Conservation (phyloP, 352 stramenopile species). For the Phytophthora brassicae region DNA sequence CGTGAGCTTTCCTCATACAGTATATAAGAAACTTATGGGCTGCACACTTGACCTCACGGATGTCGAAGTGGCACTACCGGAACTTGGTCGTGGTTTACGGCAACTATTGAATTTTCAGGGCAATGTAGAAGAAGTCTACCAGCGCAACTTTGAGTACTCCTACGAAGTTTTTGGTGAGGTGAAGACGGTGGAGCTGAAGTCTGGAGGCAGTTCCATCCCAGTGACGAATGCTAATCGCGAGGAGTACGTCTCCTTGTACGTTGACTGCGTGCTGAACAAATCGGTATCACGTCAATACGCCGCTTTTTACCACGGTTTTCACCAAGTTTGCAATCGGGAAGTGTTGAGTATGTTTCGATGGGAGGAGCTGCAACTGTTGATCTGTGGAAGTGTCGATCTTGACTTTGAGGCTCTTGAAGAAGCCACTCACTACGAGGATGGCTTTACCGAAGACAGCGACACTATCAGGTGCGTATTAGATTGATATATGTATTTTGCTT, state of each 20-base stretch:
- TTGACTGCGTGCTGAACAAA: conserved; percentile 70
- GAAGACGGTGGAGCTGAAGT: conserved; percentile 79
- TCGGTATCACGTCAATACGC: conserved; percentile 65
- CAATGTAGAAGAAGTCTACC: conserved; percentile 69
- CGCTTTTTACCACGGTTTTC: conserved; percentile 76
- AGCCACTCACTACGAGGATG: conserved; percentile 76
- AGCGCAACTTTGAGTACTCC: conserved; percentile 78
- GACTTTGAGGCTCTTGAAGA: conserved; percentile 81
- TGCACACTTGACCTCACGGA: conserved; percentile 54
- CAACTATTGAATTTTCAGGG: conserved; percentile 71
- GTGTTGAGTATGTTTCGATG: conserved; percentile 79
- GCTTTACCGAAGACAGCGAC: conserved; percentile 63
- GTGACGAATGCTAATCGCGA: conserved; percentile 68
- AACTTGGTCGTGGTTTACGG: conserved; percentile 61
- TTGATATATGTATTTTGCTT: background rate
- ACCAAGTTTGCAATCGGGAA: conserved; percentile 72
- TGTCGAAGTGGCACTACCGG: conserved; percentile 56
- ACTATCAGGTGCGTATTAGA: conserved; percentile 50
- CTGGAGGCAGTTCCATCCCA: conserved; percentile 51
- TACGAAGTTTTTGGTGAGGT: conserved; percentile 80
- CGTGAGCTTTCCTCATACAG: conserved; percentile 73
- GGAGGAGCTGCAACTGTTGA: conserved; percentile 76
- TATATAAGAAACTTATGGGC: conserved; percentile 85
- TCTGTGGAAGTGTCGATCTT: conserved; percentile 73
- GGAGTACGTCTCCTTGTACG: conserved; percentile 77